Evolutionary conservation across 164 flowering plant genomes (phyloP).

Genomic region (Cinnamomum chago): DNA sequence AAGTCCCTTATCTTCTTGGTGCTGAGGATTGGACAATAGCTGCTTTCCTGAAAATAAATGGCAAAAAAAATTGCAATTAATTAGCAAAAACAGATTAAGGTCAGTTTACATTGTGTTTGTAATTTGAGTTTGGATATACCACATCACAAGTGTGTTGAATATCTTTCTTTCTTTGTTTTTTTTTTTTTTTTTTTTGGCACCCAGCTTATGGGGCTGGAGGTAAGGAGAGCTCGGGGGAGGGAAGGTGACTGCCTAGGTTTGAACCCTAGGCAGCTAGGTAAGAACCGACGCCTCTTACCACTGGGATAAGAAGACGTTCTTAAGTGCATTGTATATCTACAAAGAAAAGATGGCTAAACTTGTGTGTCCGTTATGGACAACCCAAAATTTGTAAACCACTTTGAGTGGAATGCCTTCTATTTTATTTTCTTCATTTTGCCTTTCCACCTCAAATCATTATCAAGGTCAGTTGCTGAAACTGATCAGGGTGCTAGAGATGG

Average conservation of each 20-base stretch:
- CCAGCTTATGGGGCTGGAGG: too few species aligned
- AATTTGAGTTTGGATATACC: not conserved
- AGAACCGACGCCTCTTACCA: too few species aligned
- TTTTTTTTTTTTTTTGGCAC: too few species aligned
- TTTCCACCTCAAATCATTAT: constrained; percentile 1
- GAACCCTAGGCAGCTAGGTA: too few species aligned
- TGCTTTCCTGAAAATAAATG: constrained; percentile 21
- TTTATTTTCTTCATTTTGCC: not conserved
- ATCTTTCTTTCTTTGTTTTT: too few species aligned
- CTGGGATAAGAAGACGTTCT: too few species aligned
- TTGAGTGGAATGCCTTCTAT: too few species aligned
- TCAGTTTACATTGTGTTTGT: not conserved
- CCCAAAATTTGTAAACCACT: not conserved
- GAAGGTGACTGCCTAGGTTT: too few species aligned
- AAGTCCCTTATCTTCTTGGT: constrained; percentile 6
- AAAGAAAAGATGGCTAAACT: not conserved
- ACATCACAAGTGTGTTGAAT: too few species aligned
- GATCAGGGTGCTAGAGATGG: not conserved
- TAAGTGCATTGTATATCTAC: not conserved
- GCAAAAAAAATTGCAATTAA: not conserved
- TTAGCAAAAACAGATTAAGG: not conserved
- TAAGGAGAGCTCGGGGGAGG: too few species aligned
- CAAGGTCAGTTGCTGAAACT: not conserved
- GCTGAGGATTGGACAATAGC: constrained; percentile 6
- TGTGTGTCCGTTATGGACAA: not conserved